These are phyloP conservation scores for Prunus campanulata DNA, from an alignment of 306 rosid genomes.

Conservation along the genomic window DNA sequence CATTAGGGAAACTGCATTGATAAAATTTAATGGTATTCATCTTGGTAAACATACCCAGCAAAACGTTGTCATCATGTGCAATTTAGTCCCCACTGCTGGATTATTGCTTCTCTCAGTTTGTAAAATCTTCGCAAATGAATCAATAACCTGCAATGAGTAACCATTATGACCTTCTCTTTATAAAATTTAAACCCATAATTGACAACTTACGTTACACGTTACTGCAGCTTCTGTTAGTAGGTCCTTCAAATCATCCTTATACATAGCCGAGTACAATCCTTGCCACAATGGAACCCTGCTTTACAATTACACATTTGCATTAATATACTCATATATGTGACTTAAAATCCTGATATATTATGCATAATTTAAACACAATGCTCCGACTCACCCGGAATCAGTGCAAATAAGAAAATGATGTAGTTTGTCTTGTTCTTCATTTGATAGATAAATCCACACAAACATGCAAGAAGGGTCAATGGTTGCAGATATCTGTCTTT, in stretches of 20 bases:
- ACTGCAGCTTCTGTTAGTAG: no score
- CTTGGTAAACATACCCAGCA: no score
- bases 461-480: neutral
- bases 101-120: neutral
- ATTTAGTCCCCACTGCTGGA: neutral
- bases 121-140: no score
- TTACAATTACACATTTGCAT: neutral
- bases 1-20: no score
- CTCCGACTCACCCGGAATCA: neutral
- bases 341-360: no score
- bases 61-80: neutral
- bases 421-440: neutral
- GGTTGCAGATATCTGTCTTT: neutral
- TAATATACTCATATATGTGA: no score
- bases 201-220: neutral
- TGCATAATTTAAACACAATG: no score
- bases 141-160: neutral
- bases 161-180: no score
- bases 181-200: no score
- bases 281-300: neutral
- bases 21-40: no score
- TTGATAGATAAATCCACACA: neutral
- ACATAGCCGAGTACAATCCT: neutral
- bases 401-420: neutral
- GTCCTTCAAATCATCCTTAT: neutral